Percentiles rank a stretch among this genome's conserved stretches.
These are phyloP conservation scores for Fraxinus sp. DNA, from an alignment of 305 asterid genomes.

Conservation along the genomic window DNA sequence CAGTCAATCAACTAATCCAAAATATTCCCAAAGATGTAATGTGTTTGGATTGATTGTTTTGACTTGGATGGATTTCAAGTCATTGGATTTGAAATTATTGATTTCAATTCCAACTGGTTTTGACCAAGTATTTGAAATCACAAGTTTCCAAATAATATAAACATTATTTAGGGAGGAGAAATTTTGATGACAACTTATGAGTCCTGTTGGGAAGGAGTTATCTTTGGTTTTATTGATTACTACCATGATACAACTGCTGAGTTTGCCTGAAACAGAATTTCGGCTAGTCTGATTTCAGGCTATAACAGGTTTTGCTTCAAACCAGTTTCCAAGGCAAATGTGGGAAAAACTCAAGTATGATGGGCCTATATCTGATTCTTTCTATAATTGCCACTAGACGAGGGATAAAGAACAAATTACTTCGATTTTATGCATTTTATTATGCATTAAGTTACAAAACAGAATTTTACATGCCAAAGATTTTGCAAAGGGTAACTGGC, in stretches of 20 bases:
- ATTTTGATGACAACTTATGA: neutral
- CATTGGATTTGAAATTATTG: neutral
- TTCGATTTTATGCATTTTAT: neutral
- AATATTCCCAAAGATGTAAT: neutral
- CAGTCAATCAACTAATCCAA: neutral
- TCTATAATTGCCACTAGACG: neutral
- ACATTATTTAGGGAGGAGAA: neutral
- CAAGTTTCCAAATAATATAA: neutral
- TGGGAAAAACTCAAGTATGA: neutral
- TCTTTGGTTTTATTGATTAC: neutral
- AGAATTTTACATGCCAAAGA: neutral
- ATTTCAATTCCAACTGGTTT: neutral
- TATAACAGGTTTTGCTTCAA: conserved; percentile 3
- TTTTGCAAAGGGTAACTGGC: neutral
- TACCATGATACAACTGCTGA: neutral
- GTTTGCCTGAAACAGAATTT: neutral
- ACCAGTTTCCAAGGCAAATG: neutral
- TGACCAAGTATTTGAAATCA: neutral
- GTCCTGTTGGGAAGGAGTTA: neutral
- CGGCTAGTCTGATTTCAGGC: neutral
- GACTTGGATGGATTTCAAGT: neutral
- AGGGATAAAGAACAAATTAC: neutral
- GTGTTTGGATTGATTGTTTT: neutral
- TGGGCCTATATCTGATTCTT: neutral
- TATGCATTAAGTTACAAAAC: neutral